phyloP scores from a whole-genome alignment of 805 yeast species.

The Grigorovia jiainica region DNA sequence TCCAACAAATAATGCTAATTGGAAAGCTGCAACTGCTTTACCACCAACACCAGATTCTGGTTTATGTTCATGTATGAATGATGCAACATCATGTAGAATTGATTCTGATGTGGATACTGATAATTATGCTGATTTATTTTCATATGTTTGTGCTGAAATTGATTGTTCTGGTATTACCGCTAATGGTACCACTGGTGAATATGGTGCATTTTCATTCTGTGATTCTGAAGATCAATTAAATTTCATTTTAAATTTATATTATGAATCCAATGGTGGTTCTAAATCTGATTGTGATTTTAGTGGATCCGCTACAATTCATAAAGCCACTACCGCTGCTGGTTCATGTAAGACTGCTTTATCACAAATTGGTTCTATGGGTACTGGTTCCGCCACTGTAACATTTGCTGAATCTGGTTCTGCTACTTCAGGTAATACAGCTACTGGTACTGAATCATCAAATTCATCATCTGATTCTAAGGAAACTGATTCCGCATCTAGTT shows the following conservation, averaged over 20 bases:
- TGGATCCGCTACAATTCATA: slow-evolving; percentile 53
- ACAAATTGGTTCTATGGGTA: slow-evolving; percentile 64
- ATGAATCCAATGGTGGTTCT: slow-evolving; percentile 35
- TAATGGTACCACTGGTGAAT: slow-evolving; percentile 55
- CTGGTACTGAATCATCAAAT: slow-evolving; percentile 9
- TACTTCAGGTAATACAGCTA: slow-evolving; percentile 12
- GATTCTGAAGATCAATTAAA: slow-evolving; percentile 54
- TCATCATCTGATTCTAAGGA: slow-evolving; percentile 6
- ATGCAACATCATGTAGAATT: slow-evolving; percentile 52
- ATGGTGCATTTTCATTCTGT: slow-evolving; percentile 72
- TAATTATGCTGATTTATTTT: slow-evolving; percentile 53
- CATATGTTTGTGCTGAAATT: slow-evolving; percentile 45
- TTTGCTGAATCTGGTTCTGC: slow-evolving; percentile 23
- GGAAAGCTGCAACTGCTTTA: slow-evolving; percentile 58
- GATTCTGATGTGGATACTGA: slow-evolving; percentile 40
- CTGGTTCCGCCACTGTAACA: slow-evolving; percentile 39
- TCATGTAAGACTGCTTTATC: slow-evolving; percentile 47
- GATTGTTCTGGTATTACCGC: slow-evolving; percentile 53
- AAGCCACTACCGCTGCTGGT: slow-evolving; percentile 41
- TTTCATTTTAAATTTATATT: slow-evolving; percentile 57
- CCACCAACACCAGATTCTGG: slow-evolving; percentile 72
- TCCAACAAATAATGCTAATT: slow-evolving; percentile 46
- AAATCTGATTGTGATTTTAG: slow-evolving; percentile 54
- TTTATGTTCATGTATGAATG: slow-evolving; percentile 55
- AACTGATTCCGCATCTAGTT: slow-evolving; percentile 2